Evolutionary conservation across 129 eudicot species (phyloP).

Genomic region (sunflower (Helianthus annuus)): HanXRQr2.0-SUNRISE NC_035448.2:176512213-176512712

Average conservation of each 20-base stretch:
- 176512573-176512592: too few species aligned
- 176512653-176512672: too few species aligned
- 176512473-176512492: slow-evolving; percentile 24
- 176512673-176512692: too few species aligned
- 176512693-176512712: too few species aligned
- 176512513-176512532: slow-evolving; percentile 5
- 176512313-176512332: slow-evolving; percentile 38
- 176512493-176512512: slow-evolving; percentile 3
- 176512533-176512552: too few species aligned
- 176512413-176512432: slow-evolving; percentile 4
- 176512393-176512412: slow-evolving; percentile 17
- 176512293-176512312: slow-evolving; percentile 32
- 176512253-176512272: too few species aligned
- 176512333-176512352: slow-evolving; percentile 38
- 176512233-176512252: too few species aligned
- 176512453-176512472: slow-evolving; percentile 1
- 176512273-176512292: slow-evolving; percentile 28
- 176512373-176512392: background rate
- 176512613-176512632: too few species aligned
- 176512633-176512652: too few species aligned
- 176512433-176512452: background rate
- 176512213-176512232: too few species aligned
- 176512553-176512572: too few species aligned
- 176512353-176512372: slow-evolving; percentile 17
- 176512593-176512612: too few species aligned